Evolutionary conservation across 139 green algal species (phyloP).

Genomic region (Ettlia oleoabundans): DNA sequence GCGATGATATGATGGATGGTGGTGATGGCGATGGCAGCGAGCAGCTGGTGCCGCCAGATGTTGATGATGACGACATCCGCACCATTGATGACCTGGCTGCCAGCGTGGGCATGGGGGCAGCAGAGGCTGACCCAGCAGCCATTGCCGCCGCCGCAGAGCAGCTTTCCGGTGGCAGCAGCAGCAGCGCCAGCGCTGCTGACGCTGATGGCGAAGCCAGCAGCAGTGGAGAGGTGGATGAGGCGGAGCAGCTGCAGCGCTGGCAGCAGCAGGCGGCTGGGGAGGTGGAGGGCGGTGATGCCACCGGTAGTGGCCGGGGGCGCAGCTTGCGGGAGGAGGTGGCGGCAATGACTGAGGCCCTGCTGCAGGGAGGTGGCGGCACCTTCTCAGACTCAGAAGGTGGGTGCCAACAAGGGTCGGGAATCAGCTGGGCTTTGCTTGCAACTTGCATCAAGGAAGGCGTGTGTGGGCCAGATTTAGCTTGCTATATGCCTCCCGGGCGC

Average conservation of each 20-base stretch:
- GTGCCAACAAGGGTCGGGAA: too few species aligned
- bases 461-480: too few species aligned
- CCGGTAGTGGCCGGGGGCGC: not conserved
- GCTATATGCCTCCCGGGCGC: too few species aligned
- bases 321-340: not conserved
- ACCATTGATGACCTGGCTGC: slow-evolving; percentile 45
- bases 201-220: not conserved
- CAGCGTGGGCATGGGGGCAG: not conserved
- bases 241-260: slow-evolving; percentile 2
- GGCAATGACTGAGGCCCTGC: not conserved
- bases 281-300: not conserved
- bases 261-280: not conserved
- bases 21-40: not conserved
- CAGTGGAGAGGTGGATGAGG: not conserved
- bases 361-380: not conserved
- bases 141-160: too few species aligned
- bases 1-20: not conserved
- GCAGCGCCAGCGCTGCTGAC: too few species aligned
- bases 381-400: not conserved
- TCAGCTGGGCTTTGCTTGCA: not conserved
- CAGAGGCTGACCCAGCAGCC: too few species aligned
- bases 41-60: not conserved
- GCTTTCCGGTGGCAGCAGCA: too few species aligned
- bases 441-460: too few species aligned
- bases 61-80: slow-evolving; percentile 28